These are phyloP conservation scores for Camptophora hylomeconis DNA, from an alignment of 2,329 filamentous ascomycete genomes.

Conservation along the genomic window DNA sequence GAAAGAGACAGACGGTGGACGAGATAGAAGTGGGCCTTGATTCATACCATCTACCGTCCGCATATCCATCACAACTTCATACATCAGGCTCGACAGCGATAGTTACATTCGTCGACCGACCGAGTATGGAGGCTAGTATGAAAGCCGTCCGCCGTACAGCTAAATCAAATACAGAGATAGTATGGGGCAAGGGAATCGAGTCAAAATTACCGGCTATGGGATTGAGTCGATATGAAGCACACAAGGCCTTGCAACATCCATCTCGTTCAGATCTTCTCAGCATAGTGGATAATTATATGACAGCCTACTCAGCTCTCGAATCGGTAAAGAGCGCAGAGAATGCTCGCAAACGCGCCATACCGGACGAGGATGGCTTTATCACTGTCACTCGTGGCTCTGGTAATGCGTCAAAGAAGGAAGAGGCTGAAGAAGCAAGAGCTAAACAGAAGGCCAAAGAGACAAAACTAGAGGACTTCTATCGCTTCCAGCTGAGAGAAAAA, in stretches of 20 bases:
- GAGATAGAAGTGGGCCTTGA: slow-evolving; percentile 43
- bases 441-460: slow-evolving; percentile 50
- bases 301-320: slow-evolving; percentile 56
- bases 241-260: slow-evolving; percentile 61
- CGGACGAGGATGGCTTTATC: slow-evolving; percentile 90
- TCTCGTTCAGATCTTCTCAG: slow-evolving; percentile 52
- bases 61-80: slow-evolving; percentile 60
- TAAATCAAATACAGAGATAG: slow-evolving; percentile 41
- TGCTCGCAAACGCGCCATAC: slow-evolving; percentile 57
- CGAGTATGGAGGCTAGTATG: slow-evolving; percentile 61
- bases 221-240: slow-evolving; percentile 39
- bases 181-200: slow-evolving; percentile 55
- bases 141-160: slow-evolving; percentile 57
- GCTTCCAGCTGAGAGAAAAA: slow-evolving; percentile 70
- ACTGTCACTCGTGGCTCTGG: slow-evolving; percentile 73
- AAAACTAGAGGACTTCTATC: slow-evolving; percentile 61
- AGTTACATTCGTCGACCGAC: slow-evolving; percentile 69
- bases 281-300: slow-evolving; percentile 75
- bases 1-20: slow-evolving; percentile 37
- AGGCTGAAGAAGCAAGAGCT: slow-evolving; percentile 48
- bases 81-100: slow-evolving; percentile 67
- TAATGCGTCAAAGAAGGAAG: slow-evolving; percentile 59
- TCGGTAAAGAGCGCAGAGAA: slow-evolving; percentile 50
- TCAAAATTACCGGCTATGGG: slow-evolving; percentile 48
- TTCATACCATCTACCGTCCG: slow-evolving; percentile 50